Evolutionary conservation across 345 rosid species (phyloP), one percentile per base, ranked within the genome.

Genomic region (Moricandia moricandioides): DNA sequence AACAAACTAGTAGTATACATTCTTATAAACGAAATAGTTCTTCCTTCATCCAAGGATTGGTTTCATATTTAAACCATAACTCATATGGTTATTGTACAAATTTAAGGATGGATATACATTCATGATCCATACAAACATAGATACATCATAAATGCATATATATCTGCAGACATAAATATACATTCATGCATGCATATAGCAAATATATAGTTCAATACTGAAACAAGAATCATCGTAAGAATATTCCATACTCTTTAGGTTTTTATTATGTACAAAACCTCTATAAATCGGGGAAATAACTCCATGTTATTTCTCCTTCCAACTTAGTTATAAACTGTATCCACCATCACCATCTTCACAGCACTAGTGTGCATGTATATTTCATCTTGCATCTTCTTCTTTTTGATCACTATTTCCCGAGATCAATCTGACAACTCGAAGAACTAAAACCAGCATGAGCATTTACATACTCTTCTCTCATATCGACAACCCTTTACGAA

Each of bases 361-460:
- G 16, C 31, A 67, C 69, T 61, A 45, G 8, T 73, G 71, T 57
- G 60, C 59, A 62, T 47, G 29, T 12, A 29, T 40, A 17, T 17
- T 34, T 37, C 24, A 66, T 49, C 60, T 70, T 80, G 71, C 80
- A 71, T 69, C 63, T 45, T 49, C 31, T 72, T 52, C 57, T 9
- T 5, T 49, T 71, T 60, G 16, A 29, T 85, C 81, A 90, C 82
- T 59, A 49, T 59, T 88, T 88, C 97, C 95, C 90, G 62, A 88
- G 88, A 78, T 88, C 95, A 60, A 91, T 86, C 69, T 84, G 89
- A 81, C 87, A 87, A 62, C 86, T 83, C 51, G 92, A 87, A 58
- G 84, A 86, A 33, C 87, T 83, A 4, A 92, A 81, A 7, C 86
- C 81, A 37, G 81, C 71, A 58, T 59, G 78, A 67, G 69, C 26